Evolutionary conservation across 2,329 filamentous ascomycete species (phyloP), one percentile per base, ranked within the genome.

Genomic region (Pezicula neosporulosa): DNA sequence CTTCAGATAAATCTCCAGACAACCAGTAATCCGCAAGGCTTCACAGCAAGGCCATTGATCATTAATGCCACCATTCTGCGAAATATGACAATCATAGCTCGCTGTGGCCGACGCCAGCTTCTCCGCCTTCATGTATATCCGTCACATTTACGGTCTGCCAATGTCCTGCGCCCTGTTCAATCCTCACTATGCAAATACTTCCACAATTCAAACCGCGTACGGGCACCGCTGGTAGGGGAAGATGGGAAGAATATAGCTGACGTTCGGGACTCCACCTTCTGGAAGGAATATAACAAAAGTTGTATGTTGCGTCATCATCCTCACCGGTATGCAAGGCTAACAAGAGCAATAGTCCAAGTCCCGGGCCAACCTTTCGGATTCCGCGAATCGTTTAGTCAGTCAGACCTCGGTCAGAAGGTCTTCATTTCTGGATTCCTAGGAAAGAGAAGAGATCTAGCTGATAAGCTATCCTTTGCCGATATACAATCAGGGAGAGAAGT

Each of bases 341-440:
- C 28, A 3, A 15, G 37, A 19, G 8, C 21, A 46, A 6, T n/a
- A 61, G 56, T 56, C 38, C 16, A 55, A 49, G 27, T 54, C 16
- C 48, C 56, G 15, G 9, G 9, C 38, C 28, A 53, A 10, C 52
- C 27, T 13, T 50, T 63, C 43, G 30, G 49, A 46, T 47, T 59
- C 41, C 24, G 44, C 13, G 44, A 47, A 35, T 48, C 41, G 33
- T 50, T 58, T 16, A 46, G 35, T 36, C 19, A 19, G 2, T 18
- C 42, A 8, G 37, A 48, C 8, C 43, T 64, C 6, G 69, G 70
- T 36, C 43, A 73, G 7, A 63, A 70, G 18, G 75, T 87, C 30
- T 74, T 75, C 0, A 67, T 89, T 1, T 77, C 85, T 66, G 92
- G 92, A 18, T 94, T 92, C 60, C 69, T 96, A 1, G 82, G 83